A percentile compares a stretch with the other conserved stretches of the same genome.
Evolutionary conservation across 2,329 filamentous ascomycete genomes (phyloP).

Genomic region (Penicillium sclerotigenum): DNA sequence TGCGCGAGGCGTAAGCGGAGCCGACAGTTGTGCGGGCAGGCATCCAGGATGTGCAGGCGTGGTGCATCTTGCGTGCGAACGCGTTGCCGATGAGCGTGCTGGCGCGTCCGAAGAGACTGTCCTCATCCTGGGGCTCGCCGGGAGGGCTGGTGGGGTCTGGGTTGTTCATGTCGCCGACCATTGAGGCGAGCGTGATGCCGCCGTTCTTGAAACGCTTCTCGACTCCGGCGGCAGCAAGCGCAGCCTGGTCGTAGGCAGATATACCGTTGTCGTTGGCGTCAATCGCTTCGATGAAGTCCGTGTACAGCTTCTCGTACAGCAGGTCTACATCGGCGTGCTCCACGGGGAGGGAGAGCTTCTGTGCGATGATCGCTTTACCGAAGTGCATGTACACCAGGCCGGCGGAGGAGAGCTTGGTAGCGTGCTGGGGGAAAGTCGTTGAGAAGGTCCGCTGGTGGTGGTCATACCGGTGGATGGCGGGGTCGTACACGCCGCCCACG

Average conservation of each 20-base stretch:
- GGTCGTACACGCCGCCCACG: constrained; percentile 92
- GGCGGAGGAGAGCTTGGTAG: constrained; percentile 88
- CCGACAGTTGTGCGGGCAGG: constrained; percentile 79
- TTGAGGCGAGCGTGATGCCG: constrained; percentile 77
- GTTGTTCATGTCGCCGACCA: constrained; percentile 77
- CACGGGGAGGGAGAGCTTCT: constrained; percentile 58
- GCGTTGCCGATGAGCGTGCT: constrained; percentile 83
- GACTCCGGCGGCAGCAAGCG: constrained; percentile 66
- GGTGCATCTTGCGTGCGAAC: constrained; percentile 76
- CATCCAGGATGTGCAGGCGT: constrained; percentile 74
- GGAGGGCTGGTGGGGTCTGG: constrained; percentile 52
- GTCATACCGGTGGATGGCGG: constrained; percentile 75
- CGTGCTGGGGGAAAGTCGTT: constrained; percentile 76
- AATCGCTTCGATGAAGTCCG: constrained; percentile 89
- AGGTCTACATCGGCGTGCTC: constrained; percentile 67
- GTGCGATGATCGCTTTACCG: constrained; percentile 76
- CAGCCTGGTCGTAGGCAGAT: constrained; percentile 70
- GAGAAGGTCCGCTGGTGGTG: constrained; percentile 94
- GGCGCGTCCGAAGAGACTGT: constrained; percentile 73
- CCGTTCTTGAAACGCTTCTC: constrained; percentile 80
- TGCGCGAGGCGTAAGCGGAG: constrained; percentile 67
- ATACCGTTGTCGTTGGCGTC: constrained; percentile 98
- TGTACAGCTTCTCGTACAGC: constrained; percentile 85
- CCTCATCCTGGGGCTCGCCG: constrained; percentile 69
- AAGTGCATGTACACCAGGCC: constrained; percentile 96